These are phyloP conservation scores for Thielaviopsis ethacetica DNA, from an alignment of 2,329 filamentous ascomycete genomes.

Conservation along the genomic window DNA sequence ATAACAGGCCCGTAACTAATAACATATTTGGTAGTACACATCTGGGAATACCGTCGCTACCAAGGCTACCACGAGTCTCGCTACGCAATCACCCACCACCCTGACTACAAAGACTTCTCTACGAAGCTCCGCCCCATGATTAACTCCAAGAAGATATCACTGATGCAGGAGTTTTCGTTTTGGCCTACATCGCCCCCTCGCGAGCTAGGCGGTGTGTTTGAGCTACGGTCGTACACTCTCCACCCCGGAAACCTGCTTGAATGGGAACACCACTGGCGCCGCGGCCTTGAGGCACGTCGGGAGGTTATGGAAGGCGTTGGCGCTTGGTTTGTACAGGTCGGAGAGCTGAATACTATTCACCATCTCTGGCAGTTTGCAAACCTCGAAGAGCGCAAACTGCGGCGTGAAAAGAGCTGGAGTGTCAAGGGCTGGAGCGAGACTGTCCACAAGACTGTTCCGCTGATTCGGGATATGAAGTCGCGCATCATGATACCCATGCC, in stretches of 20 bases:
- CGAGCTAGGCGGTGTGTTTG: conserved; percentile 80
- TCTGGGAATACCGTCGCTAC: conserved; percentile 98
- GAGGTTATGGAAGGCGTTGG: conserved; percentile 98
- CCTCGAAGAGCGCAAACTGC: conserved; percentile 77
- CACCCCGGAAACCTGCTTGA: conserved; percentile 91
- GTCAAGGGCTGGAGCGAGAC: conserved; percentile 93
- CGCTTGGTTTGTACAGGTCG: conserved; percentile 97
- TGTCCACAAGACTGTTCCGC: conserved; percentile 92
- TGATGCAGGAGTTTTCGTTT: conserved; percentile 99
- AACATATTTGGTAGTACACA: conserved; percentile 53
- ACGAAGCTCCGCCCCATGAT: conserved; percentile 73
- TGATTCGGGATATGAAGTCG: conserved; percentile 95
- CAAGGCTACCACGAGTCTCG: conserved; percentile 88
- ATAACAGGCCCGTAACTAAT: background rate
- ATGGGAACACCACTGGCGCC: conserved; percentile 97
- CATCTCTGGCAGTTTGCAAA: conserved; percentile 98
- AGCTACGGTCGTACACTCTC: conserved; percentile 89
- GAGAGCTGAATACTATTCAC: conserved; percentile 92
- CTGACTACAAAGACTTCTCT: conserved; percentile 73
- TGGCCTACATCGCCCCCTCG: conserved; percentile 92
- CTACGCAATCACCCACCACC: conserved; percentile 66
- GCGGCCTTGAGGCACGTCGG: conserved; percentile 73
- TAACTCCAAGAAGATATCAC: conserved; percentile 64
- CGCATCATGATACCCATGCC: conserved; percentile 85
- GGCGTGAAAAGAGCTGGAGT: conserved; percentile 88